These are phyloP conservation scores for Salicornia ramosissima DNA, from an alignment of 148 eudicot species.

Conservation along the genomic window DNA sequence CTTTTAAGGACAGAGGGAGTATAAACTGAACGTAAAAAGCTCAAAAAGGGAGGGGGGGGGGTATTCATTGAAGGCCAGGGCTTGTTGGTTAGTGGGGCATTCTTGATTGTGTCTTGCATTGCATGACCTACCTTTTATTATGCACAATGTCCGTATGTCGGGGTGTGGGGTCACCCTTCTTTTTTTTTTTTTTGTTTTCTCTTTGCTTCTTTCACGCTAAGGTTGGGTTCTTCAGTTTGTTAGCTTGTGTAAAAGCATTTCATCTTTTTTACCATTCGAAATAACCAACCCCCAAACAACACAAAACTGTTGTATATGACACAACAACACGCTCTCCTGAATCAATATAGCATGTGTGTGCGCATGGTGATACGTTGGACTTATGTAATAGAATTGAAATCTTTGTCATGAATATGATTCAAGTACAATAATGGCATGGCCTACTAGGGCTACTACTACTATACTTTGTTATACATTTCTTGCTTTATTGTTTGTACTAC, in stretches of 20 bases:
- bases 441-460: neutral
- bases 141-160: slow-evolving; percentile 53
- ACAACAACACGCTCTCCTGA: neutral
- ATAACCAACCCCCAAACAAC: neutral
- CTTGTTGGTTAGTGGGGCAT: slow-evolving; percentile 40
- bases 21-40: neutral
- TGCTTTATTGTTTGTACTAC: neutral
- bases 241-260: slow-evolving; percentile 25
- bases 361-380: slow-evolving; percentile 16
- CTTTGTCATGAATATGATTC: slow-evolving; percentile 8
- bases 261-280: slow-evolving; percentile 19
- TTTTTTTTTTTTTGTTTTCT: slow-evolving; percentile 18
- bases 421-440: neutral
- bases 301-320: neutral
- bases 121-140: slow-evolving; percentile 41
- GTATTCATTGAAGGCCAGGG: slow-evolving; percentile 24
- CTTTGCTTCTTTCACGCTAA: slow-evolving; percentile 44
- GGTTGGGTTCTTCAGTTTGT: slow-evolving; percentile 38
- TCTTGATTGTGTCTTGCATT: slow-evolving; percentile 44
- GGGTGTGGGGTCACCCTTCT: slow-evolving; percentile 24
- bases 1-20: too few species aligned
- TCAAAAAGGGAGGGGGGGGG: slow-evolving; percentile 26
- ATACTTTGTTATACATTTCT: neutral
- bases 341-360: slow-evolving; percentile 10
- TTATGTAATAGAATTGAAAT: neutral